Evolutionary conservation across 176 grass and related monocot species (phyloP), one percentile per base, ranked within the genome.

Genomic region (Metroxylon sagu): DNA sequence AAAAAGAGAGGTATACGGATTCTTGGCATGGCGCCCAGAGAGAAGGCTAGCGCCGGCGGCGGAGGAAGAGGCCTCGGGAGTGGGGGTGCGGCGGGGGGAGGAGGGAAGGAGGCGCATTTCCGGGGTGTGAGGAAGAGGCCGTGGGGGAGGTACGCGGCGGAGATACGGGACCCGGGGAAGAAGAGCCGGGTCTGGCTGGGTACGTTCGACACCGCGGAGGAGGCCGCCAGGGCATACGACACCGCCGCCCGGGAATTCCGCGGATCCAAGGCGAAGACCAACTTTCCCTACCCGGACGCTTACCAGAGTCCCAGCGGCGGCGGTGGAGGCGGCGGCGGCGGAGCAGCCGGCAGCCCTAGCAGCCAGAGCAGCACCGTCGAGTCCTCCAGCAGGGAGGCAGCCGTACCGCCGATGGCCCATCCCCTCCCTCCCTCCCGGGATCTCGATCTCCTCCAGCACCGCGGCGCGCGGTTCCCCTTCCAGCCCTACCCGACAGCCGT

Each of bases 141-240:
- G 18, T 97, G 92, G 92, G 92, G 92, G 4, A 64, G 87, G 28
- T 97, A 75, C 61, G 92, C 84, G 3, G 92, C 92, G 71, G 92
- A 91, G 84, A 91, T 91, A 64, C 72, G 92, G 75, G 87, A 97
- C 66, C 92, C 92, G 0, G 87, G 83, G 18, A 97, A 88, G 81
- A 88, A 91, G 73, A 91, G 81, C 65, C 80, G 92, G 16, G 84
- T 97, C 18, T 97, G 92, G 92, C 87, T 97, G 5, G 92, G 87
- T 61, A 91, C 87, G 53, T 68, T 68, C 28, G 52, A 56, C 27
- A 68, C 65, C 1, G 65, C 65, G 5, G 65, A 56, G 77, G 91
- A 97, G 73, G 92, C 87, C 1, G 92, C 87, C 3, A 71, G 75
- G 0, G 92, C 92, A 0, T 97, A 97, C 71, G 87, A 97, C 70